phyloP scores from a whole-genome alignment of 345 rosid genomes.

The Turnera subulata region DNA sequence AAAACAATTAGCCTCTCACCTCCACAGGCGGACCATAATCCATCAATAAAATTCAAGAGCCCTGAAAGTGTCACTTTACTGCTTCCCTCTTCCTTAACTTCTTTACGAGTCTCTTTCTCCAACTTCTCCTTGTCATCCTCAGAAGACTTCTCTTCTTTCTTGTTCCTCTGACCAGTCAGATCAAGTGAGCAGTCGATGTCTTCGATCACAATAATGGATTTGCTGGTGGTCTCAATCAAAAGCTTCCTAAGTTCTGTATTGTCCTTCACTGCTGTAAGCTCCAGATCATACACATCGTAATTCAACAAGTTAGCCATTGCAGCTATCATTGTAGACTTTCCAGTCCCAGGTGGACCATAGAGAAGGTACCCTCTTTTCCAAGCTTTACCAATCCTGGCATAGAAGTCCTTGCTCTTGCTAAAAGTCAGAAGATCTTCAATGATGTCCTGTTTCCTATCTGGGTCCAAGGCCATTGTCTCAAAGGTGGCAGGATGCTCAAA shows the following conservation, averaged over 20 bases:
- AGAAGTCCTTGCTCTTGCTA: constrained; percentile 46
- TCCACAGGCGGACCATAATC: constrained; percentile 68
- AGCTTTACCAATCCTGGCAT: constrained; percentile 49
- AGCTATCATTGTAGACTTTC: constrained; percentile 44
- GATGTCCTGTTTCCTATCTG: constrained; percentile 48
- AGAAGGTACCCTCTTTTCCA: constrained; percentile 62
- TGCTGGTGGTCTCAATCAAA: constrained; percentile 40
- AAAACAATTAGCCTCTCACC: constrained; percentile 64
- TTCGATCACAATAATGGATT: constrained; percentile 51
- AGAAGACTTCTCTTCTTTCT: constrained; percentile 22
- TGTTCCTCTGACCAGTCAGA: constrained; percentile 50
- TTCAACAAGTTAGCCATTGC: constrained; percentile 44
- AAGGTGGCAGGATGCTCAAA: constrained; percentile 62
- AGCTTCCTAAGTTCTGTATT: constrained; percentile 37
- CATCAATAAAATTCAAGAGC: constrained; percentile 60
- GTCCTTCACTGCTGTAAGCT: constrained; percentile 39
- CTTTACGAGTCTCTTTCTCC: constrained; percentile 28
- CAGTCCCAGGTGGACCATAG: constrained; percentile 43
- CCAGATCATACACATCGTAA: constrained; percentile 40
- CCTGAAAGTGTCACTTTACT: constrained; percentile 63
- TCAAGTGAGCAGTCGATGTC: constrained; percentile 56
- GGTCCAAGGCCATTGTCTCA: constrained; percentile 54
- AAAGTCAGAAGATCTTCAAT: constrained; percentile 53
- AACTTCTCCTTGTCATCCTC: constrained; percentile 29
- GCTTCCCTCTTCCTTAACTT: constrained; percentile 24